These are phyloP conservation scores for Naegleria fowleri DNA, from an alignment of 208 protist genomes.

Conservation along the genomic window DNA sequence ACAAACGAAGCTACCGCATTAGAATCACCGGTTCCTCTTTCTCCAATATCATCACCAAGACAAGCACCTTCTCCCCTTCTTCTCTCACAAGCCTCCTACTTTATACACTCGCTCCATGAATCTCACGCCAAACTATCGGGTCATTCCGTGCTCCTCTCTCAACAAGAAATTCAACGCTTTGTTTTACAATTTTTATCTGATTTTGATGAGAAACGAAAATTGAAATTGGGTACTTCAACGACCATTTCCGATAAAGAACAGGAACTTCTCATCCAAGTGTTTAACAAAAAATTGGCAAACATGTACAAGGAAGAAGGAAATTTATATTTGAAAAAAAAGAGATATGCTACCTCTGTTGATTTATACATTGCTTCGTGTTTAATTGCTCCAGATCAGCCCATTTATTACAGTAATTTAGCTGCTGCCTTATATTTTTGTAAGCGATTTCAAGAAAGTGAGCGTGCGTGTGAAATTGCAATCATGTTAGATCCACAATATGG, in stretches of 20 bases:
- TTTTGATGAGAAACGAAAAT: not conserved
- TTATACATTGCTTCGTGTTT: not conserved
- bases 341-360: not conserved
- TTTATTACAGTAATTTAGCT: constrained; percentile 2
- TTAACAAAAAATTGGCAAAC: not conserved
- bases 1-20: too few relatives aligned
- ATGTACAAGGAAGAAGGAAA: not conserved
- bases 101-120: not conserved
- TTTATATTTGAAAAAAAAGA: not conserved
- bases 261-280: not conserved
- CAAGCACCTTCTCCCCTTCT: not conserved
- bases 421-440: not conserved
- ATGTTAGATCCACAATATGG: not conserved
- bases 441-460: not conserved
- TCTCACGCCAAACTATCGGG: not conserved
- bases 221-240: not conserved
- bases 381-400: not conserved
- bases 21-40: too few relatives aligned
- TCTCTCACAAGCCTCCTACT: not conserved
- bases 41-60: not conserved
- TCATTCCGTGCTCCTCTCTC: not conserved
- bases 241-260: not conserved
- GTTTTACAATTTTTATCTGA: not conserved
- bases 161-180: not conserved
- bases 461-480: not conserved